These are phyloP conservation scores for Aristolochia fimbriata DNA, from an alignment of 164 flowering plant genomes.

Conservation along the genomic window DNA sequence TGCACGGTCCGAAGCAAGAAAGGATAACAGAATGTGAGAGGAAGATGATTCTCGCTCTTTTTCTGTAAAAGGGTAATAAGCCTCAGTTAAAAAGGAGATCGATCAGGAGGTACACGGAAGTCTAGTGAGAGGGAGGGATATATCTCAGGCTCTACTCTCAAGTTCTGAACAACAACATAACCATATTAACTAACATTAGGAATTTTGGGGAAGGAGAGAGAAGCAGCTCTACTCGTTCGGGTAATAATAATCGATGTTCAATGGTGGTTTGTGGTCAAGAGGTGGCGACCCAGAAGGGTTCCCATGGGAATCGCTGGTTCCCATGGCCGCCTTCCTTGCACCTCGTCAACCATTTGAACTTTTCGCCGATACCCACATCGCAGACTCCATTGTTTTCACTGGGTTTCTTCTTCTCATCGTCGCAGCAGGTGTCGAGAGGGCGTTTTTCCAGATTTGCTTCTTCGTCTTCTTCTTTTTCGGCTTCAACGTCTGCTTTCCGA, in stretches of 20 bases:
- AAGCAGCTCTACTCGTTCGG: neutral
- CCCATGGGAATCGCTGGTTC: constrained; percentile 27
- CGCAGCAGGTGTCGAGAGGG: too few relatives aligned
- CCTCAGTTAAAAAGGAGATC: too few relatives aligned
- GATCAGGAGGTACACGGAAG: too few relatives aligned
- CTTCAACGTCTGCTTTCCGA: constrained; percentile 5
- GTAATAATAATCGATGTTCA: neutral
- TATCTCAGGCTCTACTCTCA: too few relatives aligned
- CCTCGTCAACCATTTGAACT: constrained; percentile 32
- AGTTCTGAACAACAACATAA: neutral
- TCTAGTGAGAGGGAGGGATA: too few relatives aligned
- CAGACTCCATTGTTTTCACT: constrained; percentile 11
- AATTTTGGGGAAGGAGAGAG: neutral
- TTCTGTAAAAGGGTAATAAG: too few relatives aligned
- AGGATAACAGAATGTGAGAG: too few relatives aligned
- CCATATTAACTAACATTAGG: constrained; percentile 5
- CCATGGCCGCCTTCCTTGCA: constrained; percentile 47
- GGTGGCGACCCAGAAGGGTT: constrained; percentile 21
- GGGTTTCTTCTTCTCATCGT: too few relatives aligned
- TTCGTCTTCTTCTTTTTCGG: constrained; percentile 8
- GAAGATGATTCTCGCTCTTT: too few relatives aligned
- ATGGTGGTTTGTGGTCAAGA: neutral
- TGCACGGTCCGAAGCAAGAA: too few relatives aligned
- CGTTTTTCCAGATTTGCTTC: neutral
- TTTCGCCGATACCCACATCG: constrained; percentile 25